Percentiles rank a stretch among this genome's conserved stretches.
Conservation (phyloP, 257 asterid species). For the Lithospermum erythrorhizon region DNA sequence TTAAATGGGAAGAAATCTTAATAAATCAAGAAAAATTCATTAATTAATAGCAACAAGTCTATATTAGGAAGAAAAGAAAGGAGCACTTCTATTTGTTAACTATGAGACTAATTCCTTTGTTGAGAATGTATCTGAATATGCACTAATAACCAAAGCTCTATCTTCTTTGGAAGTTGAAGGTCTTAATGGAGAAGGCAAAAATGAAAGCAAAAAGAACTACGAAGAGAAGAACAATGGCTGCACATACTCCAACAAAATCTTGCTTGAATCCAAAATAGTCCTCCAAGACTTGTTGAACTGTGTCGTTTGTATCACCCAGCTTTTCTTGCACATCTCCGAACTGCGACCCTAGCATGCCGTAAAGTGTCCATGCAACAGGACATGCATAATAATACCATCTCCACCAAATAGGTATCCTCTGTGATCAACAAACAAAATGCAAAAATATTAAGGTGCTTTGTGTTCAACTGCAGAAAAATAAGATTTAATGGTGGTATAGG, state of each 20-base stretch:
- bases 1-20: too few relatives aligned
- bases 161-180: constrained; percentile 62
- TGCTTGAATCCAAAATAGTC: constrained; percentile 40
- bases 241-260: constrained; percentile 55
- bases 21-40: too few relatives aligned
- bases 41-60: too few relatives aligned
- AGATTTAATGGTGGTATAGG: neutral
- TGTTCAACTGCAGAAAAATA: too few relatives aligned
- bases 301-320: constrained; percentile 20
- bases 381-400: constrained; percentile 13
- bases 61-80: too few relatives aligned
- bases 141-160: constrained; percentile 6
- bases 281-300: constrained; percentile 44
- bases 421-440: constrained; percentile 9
- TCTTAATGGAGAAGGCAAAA: constrained; percentile 53
- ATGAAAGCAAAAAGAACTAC: constrained; percentile 44
- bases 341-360: constrained; percentile 12
- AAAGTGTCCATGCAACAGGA: constrained; percentile 12
- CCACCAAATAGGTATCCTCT: constrained; percentile 60
- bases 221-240: constrained; percentile 35
- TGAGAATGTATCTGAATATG: too few relatives aligned
- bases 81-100: too few relatives aligned
- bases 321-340: constrained; percentile 8
- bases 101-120: too few relatives aligned
- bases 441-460: neutral